phyloP scores from a whole-genome alignment of 257 asterid genomes.

The Solanum pennellii region DNA sequence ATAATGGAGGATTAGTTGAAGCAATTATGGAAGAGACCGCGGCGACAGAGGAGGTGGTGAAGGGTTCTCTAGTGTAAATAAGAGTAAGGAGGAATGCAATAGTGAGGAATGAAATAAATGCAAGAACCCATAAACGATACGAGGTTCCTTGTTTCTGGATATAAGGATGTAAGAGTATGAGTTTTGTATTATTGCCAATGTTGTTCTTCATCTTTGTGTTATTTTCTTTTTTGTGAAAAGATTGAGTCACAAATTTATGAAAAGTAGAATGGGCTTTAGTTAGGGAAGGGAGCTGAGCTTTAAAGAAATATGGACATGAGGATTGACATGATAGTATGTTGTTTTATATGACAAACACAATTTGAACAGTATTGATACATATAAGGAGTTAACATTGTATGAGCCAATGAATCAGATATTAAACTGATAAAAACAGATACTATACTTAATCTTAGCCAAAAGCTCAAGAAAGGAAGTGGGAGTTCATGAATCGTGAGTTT shows the following conservation, averaged over 20 bases:
- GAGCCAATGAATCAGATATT: too few relatives aligned
- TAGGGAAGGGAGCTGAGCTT: not conserved
- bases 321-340: not conserved
- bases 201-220: conserved; percentile 55
- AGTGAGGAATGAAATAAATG: conserved; percentile 55
- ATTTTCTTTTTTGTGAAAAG: not conserved
- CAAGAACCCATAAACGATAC: conserved; percentile 66
- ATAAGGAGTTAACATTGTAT: not conserved
- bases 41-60: conserved; percentile 23
- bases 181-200: conserved; percentile 49
- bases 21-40: conserved; percentile 13
- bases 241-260: not conserved
- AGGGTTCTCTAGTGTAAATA: conserved; percentile 65
- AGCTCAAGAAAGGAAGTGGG: too few relatives aligned
- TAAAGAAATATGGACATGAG: not conserved
- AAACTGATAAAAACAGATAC: too few relatives aligned
- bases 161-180: conserved; percentile 88
- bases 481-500: too few relatives aligned
- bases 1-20: conserved; percentile 2
- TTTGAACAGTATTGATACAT: not conserved
- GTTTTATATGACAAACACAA: not conserved
- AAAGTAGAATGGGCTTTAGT: not conserved
- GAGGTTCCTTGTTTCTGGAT: conserved; percentile 87
- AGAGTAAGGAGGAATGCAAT: conserved; percentile 58
- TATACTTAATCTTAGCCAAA: too few relatives aligned